These are phyloP conservation scores for Kluyveromyces aestuarii DNA, from an alignment of 805 yeast genomes.

Conservation along the genomic window DNA sequence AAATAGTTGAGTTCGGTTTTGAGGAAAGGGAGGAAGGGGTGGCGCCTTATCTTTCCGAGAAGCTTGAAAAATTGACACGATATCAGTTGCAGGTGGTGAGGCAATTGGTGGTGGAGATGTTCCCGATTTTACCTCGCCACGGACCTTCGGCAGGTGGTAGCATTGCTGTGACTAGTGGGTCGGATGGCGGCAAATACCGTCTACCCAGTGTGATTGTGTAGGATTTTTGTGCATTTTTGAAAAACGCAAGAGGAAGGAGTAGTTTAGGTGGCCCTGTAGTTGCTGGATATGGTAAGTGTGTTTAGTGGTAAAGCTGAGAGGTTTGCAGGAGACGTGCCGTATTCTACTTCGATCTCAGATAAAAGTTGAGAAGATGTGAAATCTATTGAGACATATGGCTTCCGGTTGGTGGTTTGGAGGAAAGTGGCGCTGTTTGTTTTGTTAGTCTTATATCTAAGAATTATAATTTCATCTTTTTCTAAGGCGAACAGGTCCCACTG, in stretches of 20 bases:
- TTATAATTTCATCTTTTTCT: conserved; percentile 1
- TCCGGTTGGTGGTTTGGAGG: background rate
- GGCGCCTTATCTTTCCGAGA: conserved; percentile 3
- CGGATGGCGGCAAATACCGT: background rate
- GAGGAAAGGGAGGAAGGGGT: background rate
- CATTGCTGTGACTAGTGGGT: background rate
- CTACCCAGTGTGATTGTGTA: background rate
- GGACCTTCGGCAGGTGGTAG: background rate
- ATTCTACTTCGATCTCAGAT: background rate
- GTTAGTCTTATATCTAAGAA: background rate
- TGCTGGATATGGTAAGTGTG: background rate
- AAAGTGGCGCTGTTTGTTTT: background rate
- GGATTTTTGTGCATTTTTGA: background rate
- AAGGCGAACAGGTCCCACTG: conserved; percentile 2
- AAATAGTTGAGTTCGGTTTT: background rate
- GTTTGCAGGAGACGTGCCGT: background rate
- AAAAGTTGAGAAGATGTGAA: conserved; percentile 1
- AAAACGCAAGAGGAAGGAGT: no score
- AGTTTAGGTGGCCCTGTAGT: background rate
- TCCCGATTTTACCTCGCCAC: background rate
- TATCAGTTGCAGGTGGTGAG: background rate
- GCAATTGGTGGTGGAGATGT: background rate
- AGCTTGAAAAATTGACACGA: background rate
- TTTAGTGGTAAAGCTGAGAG: background rate
- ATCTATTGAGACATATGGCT: conserved; percentile 1